Conservation (phyloP, 306 rosid genomes). For the Ormosia semicastrata region DNA sequence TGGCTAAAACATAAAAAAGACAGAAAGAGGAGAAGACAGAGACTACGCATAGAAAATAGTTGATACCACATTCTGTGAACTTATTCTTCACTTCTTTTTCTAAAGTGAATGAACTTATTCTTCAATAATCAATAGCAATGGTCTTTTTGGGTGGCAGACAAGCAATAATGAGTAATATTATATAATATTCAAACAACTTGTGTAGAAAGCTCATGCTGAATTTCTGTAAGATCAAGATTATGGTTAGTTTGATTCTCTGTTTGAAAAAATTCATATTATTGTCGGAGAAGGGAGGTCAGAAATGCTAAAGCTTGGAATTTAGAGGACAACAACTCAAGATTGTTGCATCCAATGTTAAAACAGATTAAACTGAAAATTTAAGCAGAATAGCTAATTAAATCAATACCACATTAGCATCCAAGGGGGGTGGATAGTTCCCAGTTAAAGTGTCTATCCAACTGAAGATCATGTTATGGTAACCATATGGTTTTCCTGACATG, state of each 20-base stretch:
- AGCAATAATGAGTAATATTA: background rate
- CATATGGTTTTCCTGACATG: slow-evolving; percentile 88
- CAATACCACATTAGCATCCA: slow-evolving; percentile 91
- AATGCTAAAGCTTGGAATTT: background rate
- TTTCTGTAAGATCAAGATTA: slow-evolving; percentile 11
- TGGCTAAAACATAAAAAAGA: slow-evolving; percentile 8
- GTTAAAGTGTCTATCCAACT: slow-evolving; percentile 91
- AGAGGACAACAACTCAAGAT: background rate
- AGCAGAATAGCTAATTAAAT: slow-evolving; percentile 7
- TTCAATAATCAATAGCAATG: background rate
- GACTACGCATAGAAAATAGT: background rate
- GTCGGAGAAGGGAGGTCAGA: background rate
- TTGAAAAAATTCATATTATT: slow-evolving; percentile 5
- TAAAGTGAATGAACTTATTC: background rate
- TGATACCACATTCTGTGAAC: background rate
- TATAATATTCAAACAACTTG: background rate
- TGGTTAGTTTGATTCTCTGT: background rate
- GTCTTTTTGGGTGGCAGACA: background rate
- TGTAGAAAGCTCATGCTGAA: background rate
- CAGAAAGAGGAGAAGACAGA: background rate
- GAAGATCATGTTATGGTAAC: slow-evolving; percentile 95
- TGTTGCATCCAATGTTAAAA: background rate
- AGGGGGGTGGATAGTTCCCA: slow-evolving; percentile 90
- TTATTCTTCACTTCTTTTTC: background rate
- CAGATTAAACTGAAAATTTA: slow-evolving; percentile 7